Evolutionary conservation across 2,329 filamentous ascomycete species (phyloP).

Genomic region (Colletotrichum orbiculare): DNA sequence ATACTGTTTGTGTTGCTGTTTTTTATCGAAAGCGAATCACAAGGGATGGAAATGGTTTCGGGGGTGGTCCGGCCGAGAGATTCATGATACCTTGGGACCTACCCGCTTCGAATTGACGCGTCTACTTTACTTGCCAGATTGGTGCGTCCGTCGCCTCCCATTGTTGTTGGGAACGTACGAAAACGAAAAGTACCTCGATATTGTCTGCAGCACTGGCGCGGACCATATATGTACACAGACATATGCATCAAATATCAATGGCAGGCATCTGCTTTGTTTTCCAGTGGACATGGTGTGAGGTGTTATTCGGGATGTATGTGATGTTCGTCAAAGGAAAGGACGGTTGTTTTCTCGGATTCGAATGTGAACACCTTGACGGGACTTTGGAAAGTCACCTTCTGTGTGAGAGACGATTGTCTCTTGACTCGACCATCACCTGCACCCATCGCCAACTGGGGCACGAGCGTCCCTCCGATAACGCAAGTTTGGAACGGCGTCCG

Average conservation of each 20-base stretch:
- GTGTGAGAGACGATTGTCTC: too few relatives aligned
- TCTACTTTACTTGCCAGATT: slow-evolving; percentile 30
- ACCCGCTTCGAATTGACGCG: slow-evolving; percentile 34
- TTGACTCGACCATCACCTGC: too few relatives aligned
- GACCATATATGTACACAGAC: slow-evolving; percentile 27
- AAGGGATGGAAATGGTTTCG: slow-evolving; percentile 18
- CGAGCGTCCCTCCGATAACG: too few relatives aligned
- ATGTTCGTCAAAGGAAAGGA: too few relatives aligned
- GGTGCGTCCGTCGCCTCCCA: slow-evolving; percentile 10
- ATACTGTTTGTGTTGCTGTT: slow-evolving; percentile 21
- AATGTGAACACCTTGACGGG: too few relatives aligned
- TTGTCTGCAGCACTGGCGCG: slow-evolving; percentile 2
- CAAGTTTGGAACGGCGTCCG: too few relatives aligned
- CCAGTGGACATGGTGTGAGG: not conserved
- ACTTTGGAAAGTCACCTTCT: too few relatives aligned
- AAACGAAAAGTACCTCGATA: slow-evolving; percentile 18
- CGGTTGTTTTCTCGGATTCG: too few relatives aligned
- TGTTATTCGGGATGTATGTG: too few relatives aligned
- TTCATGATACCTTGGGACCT: slow-evolving; percentile 37
- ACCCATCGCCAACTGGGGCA: too few relatives aligned
- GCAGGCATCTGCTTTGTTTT: not conserved
- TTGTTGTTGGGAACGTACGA: slow-evolving; percentile 25
- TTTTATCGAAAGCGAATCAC: slow-evolving; percentile 11
- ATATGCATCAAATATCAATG: slow-evolving; percentile 28
- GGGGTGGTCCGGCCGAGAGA: slow-evolving; percentile 32